These are phyloP conservation scores for Aspergillus novoparasiticus DNA, from an alignment of 2,329 filamentous ascomycete genomes.

Conservation along the genomic window DNA sequence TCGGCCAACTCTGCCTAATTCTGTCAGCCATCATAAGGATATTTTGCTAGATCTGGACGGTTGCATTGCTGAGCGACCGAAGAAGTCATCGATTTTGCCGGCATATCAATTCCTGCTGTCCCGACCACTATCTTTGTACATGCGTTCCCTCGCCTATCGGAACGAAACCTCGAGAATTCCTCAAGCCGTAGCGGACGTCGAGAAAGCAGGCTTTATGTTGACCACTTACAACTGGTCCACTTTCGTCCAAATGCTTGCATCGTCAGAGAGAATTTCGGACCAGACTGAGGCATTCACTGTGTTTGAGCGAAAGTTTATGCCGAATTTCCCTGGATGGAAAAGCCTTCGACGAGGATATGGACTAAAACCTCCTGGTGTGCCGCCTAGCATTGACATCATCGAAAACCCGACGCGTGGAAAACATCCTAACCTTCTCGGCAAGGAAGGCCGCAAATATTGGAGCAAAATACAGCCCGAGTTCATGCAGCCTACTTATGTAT, in stretches of 20 bases:
- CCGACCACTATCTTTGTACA: slow-evolving; percentile 53
- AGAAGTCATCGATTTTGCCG: slow-evolving; percentile 31
- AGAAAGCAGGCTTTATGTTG: slow-evolving; percentile 69
- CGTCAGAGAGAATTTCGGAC: slow-evolving; percentile 59
- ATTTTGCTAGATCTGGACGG: slow-evolving; percentile 6
- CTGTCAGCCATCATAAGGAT: slow-evolving; percentile 7
- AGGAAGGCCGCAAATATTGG: slow-evolving; percentile 36
- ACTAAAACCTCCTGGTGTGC: slow-evolving; percentile 31
- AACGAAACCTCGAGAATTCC: slow-evolving; percentile 57
- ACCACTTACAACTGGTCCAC: slow-evolving; percentile 80
- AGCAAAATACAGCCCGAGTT: slow-evolving; percentile 41
- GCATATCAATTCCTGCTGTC: slow-evolving; percentile 54
- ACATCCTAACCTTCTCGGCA: slow-evolving; percentile 33
- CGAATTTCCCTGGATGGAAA: slow-evolving; percentile 74
- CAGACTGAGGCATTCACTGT: slow-evolving; percentile 63
- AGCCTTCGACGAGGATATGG: slow-evolving; percentile 37
- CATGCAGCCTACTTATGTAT: slow-evolving; percentile 47
- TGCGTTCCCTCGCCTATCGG: slow-evolving; percentile 55
- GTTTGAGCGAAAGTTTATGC: slow-evolving; percentile 79
- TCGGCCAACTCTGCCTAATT: slow-evolving; percentile 13
- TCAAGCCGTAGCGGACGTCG: slow-evolving; percentile 57
- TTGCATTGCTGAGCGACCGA: neutral
- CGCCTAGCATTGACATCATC: slow-evolving; percentile 34
- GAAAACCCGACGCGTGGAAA: slow-evolving; percentile 29
- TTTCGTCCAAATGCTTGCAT: slow-evolving; percentile 69